These are phyloP conservation scores for Pseudoturritis turrita DNA, from an alignment of 345 rosid genomes.

Conservation along the genomic window DNA sequence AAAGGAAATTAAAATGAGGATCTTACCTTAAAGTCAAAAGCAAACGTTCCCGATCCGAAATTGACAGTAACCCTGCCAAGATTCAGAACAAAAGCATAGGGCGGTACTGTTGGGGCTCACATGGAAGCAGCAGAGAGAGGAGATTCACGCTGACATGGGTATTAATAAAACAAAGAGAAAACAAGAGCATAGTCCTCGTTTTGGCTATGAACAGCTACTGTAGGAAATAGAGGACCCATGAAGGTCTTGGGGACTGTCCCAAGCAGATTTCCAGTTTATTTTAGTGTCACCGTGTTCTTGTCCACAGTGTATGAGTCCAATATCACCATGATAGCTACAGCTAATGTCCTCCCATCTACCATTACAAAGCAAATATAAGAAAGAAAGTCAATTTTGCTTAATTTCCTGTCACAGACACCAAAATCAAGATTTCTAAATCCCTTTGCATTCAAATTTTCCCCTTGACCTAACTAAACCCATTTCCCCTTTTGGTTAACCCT, in stretches of 20 bases:
- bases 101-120: background rate
- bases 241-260: constrained; percentile 60
- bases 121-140: background rate
- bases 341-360: constrained; percentile 84
- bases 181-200: constrained; percentile 69
- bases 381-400: no score
- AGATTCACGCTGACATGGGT: background rate
- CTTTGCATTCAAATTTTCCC: no score
- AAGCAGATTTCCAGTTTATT: constrained; percentile 59
- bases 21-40: constrained; percentile 77
- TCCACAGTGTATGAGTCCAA: constrained; percentile 64
- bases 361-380: constrained; percentile 10
- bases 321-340: constrained; percentile 88
- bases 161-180: background rate
- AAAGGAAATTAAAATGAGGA: background rate
- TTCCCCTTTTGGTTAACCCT: no score
- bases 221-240: constrained; percentile 71
- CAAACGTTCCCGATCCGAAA: constrained; percentile 77
- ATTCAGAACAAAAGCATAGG: constrained; percentile 9
- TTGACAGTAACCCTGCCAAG: constrained; percentile 75
- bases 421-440: no score
- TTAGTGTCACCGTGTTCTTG: constrained; percentile 63
- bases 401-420: no score
- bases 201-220: constrained; percentile 88
- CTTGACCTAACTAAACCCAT: no score